A percentile compares a stretch with the other conserved stretches of the same genome.
Evolutionary conservation across 768 basidiomycete genomes (phyloP).

Genomic region (Suillus cothurnatus): DNA sequence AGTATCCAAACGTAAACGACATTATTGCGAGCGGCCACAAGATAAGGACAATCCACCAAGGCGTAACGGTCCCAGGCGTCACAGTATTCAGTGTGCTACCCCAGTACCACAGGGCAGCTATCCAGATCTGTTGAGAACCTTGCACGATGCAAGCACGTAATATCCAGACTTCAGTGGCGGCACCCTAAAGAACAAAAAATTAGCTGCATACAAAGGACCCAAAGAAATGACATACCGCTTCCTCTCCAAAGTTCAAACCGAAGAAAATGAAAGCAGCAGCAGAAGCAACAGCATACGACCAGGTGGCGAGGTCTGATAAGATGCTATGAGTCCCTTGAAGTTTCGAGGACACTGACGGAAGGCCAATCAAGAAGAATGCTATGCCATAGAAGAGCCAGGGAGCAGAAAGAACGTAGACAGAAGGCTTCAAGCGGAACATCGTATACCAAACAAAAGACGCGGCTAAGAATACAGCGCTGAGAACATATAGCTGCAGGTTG

Average conservation of each 20-base stretch:
- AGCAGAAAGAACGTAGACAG: conserved; percentile 79
- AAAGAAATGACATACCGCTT: conserved; percentile 62
- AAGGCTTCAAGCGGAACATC: conserved; percentile 86
- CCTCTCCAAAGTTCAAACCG: conserved; percentile 95
- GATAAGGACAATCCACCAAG: conserved; percentile 84
- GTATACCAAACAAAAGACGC: conserved; percentile 89
- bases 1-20: conserved; percentile 76
- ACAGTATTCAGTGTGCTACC: conserved; percentile 74
- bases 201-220: conserved; percentile 13
- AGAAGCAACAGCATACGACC: conserved; percentile 92
- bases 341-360: conserved; percentile 71
- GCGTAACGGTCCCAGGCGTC: conserved; percentile 54
- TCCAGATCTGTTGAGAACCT: conserved; percentile 95
- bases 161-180: conserved; percentile 94
- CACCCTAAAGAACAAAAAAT: conserved; percentile 53
- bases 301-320: conserved; percentile 79
- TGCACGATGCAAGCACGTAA: conserved; percentile 91
- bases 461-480: conserved; percentile 86
- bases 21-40: conserved; percentile 81
- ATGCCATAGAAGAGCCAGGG: conserved; percentile 93
- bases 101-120: conserved; percentile 96
- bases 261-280: conserved; percentile 93
- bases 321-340: conserved; percentile 64
- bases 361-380: conserved; percentile 89
- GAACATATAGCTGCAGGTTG: conserved; percentile 82